Evolutionary conservation across 2,329 filamentous ascomycete genomes (phyloP), one percentile per base, ranked within the genome.

Genomic region (Neoscytalidium dimidiatum): DNA sequence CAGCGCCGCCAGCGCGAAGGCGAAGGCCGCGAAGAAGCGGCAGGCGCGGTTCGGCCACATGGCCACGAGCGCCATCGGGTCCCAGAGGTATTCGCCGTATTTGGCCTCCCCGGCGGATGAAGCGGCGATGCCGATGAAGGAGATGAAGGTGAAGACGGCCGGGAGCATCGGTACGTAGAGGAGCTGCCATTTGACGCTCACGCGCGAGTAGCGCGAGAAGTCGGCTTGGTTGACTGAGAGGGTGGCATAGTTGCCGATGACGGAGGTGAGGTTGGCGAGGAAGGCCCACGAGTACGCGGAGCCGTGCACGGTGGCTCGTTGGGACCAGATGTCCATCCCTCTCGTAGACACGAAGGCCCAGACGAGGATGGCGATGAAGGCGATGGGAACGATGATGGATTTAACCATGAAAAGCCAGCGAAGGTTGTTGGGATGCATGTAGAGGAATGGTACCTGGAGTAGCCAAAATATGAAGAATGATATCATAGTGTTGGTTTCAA

Each of bases 321-420:
- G 79, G 21, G 76, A 68, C 66, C 83, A 83, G 65, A 86, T 75
- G 4, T 83, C 80, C 0, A 74, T 74, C n/a, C 83, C 83, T 3
- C 84, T 83, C 58, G 85, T 84, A 4, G 80, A 78, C 2, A 83
- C 81, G 66, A 90, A 82, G 3, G 84, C 84, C 87, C 87, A 90
- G 51, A 87, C 84, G 70, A 90, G 79, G 23, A 87, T 88, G 1
- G 84, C 85, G 65, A 90, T 80, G 71, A 86, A 87, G 1, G 85
- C 83, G n/a, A 85, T 77, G 1, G 86, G 87, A 11, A 88, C 78
- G 65, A 82, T 77, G 11, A 79, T 72, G 21, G 75, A 71, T 67
- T 81, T 79, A 1, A 74, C 79, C 73, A 83, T 79, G 69, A 87
- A 86, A 44, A 87, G 70, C 71, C 80, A 85, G 52, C 83, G 77